Evolutionary conservation across 352 stramenopile species (phyloP), one percentile per base, ranked within the genome.

Genomic region (Globisporangium camurandrum): DNA sequence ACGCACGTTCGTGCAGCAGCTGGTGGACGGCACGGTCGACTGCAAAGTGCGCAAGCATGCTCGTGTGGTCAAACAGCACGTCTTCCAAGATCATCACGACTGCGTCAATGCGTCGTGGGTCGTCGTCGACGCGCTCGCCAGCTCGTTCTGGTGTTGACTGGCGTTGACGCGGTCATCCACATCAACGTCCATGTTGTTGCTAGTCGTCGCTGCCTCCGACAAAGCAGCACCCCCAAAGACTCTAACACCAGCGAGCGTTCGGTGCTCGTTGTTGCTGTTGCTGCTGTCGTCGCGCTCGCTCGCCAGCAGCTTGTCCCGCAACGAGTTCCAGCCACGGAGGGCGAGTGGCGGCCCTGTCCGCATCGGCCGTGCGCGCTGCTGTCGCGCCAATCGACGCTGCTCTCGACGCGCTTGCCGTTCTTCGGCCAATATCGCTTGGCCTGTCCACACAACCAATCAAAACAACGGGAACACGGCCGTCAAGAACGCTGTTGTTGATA

Each of bases 41-140:
- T 2, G 82, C 78, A 45, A 91, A 73, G 54, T 88, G 76, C 36
- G 75, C 84, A 30, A 93, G 70, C 51, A 86, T 78, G 12, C 69
- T 72, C 42, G 82, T 86, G 59, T 93, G 82, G 56, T 91, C 79
- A 58, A 88, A 93, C 33, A 93, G 62, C 36, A 93, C 82, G 61
- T 93, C 82, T 47, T 93, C 82, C 20, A 93, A 67, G 58, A 88
- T 90, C 67, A 93, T 87, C 34, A 86, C 75, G 17, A 93, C 63
- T 1, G 82, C 82, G 34, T 86, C 71, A 30, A 93, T 70, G 40
- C 78, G 78, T n/a, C 78, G 67, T 40, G 65, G 65, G 55, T 70
- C 60, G 20, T 67, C 60, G 41, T 69, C 41, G 30, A 63, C 49
- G 16, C 67, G 64, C 51, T 68, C 67, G 37, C 64, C n/a, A n/a